Evolutionary conservation across 495 filamentous ascomycete species (phyloP).

Genomic region (Acidomyces sp.): DNA sequence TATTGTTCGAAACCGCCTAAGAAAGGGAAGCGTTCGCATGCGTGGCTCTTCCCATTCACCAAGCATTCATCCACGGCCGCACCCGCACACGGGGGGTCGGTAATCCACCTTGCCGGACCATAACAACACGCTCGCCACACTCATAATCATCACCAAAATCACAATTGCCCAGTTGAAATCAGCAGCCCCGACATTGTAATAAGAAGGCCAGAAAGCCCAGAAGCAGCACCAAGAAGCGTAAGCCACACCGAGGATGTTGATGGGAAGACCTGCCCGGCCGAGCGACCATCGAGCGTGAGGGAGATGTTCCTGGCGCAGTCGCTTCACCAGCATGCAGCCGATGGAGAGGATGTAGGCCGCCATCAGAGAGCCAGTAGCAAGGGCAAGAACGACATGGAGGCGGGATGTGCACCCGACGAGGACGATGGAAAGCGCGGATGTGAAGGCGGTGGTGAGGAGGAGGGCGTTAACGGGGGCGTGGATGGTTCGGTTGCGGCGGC

Average conservation of each 20-base stretch:
- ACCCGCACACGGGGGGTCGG: too few relatives aligned
- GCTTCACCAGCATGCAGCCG: constrained; percentile 4
- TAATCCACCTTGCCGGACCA: too few relatives aligned
- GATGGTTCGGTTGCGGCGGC: neutral
- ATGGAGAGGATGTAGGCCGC: constrained; percentile 14
- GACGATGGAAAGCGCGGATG: constrained; percentile 18
- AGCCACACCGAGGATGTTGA: constrained; percentile 7
- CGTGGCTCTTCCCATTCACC: too few relatives aligned
- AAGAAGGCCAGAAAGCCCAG: constrained; percentile 12
- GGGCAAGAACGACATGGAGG: constrained; percentile 19
- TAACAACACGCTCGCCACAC: too few relatives aligned
- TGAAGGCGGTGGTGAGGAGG: constrained; percentile 12
- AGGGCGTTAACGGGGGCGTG: constrained; percentile 16
- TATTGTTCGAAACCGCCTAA: too few relatives aligned
- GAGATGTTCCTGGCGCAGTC: neutral
- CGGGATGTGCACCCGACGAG: constrained; percentile 19
- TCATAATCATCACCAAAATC: constrained; percentile 3
- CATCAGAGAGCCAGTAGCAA: constrained; percentile 13
- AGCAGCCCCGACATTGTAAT: neutral
- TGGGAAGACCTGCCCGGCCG: constrained; percentile 3
- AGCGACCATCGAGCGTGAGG: constrained; percentile 7
- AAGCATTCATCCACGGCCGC: too few relatives aligned
- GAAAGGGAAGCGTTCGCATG: too few relatives aligned
- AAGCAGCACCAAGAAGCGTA: constrained; percentile 8
- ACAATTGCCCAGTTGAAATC: constrained; percentile 10